A percentile compares a stretch with the other conserved stretches of the same genome.
These are phyloP conservation scores for Hydnomerulius pinastri DNA, from an alignment of 768 basidiomycete species.

Conservation along the genomic window DNA sequence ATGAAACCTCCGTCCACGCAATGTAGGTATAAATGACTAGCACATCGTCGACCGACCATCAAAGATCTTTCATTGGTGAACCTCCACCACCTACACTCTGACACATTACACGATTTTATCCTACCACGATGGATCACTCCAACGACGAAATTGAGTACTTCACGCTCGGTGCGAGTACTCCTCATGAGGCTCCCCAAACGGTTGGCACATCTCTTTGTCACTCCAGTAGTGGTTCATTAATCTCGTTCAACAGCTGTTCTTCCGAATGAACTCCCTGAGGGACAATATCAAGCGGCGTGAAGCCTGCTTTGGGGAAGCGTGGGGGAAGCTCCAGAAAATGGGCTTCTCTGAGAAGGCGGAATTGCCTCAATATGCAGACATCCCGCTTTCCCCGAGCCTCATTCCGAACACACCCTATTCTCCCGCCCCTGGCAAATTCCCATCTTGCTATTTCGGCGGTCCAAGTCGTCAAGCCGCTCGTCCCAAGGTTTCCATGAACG, in stretches of 20 bases:
- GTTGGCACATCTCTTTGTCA: background rate
- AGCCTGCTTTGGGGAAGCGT: background rate
- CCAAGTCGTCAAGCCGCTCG: background rate
- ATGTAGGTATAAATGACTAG: no score
- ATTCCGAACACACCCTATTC: background rate
- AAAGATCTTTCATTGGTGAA: background rate
- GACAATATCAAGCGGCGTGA: background rate
- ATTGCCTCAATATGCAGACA: background rate
- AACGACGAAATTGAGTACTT: background rate
- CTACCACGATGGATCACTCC: background rate
- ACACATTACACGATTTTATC: background rate
- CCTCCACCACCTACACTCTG: background rate
- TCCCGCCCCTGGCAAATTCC: no score
- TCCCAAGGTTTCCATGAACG: slow-evolving; percentile 18
- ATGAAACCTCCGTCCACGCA: background rate
- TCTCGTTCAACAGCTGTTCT: background rate
- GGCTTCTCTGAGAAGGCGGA: background rate
- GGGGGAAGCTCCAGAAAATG: background rate
- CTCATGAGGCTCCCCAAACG: background rate
- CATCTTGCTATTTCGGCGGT: slow-evolving; percentile 2
- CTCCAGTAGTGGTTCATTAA: no score
- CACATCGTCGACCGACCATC: no score
- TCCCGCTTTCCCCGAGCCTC: background rate
- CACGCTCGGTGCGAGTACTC: background rate
- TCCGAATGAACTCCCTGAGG: background rate